Evolutionary conservation across 2,329 filamentous ascomycete genomes (phyloP), one percentile per base, ranked within the genome.

Genomic region (Nectriaceae sp.): DNA sequence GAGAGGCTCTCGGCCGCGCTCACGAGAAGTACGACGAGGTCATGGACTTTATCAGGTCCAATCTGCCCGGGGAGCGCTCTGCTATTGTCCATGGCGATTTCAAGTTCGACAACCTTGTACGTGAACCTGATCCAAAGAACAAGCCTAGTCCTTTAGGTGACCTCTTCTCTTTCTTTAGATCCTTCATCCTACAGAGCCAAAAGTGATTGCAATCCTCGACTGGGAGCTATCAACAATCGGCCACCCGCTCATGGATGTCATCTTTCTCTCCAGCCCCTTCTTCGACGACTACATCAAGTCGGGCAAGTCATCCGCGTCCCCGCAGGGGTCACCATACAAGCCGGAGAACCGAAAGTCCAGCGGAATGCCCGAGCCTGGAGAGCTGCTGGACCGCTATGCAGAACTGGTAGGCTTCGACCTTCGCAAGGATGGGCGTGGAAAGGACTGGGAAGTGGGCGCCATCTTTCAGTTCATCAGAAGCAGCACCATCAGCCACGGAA

Each of bases 81-180:
- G 24, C 42, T 10, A 39, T 52, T 3, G 46, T 53, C 5, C 50
- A 53, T 35, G 50, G 47, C 13, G 50, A 53, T 10, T 53, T 50
- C 21, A 53, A 53, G 13, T 44, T 53, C 36, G 50, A 53, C 22
- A 53, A 53, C 19, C 16, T 53, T 29, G 50, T 52, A n/a, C n/a
- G n/a, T n/a, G n/a, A n/a, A n/a, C n/a, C n/a, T n/a, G n/a, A n/a
- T n/a, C n/a, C n/a, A n/a, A n/a, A n/a, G n/a, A n/a, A n/a, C n/a
- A n/a, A n/a, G n/a, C n/a, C n/a, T n/a, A n/a, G n/a, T n/a, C n/a
- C n/a, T n/a, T n/a, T n/a, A n/a, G n/a, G n/a, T 26, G 29, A 16
- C 16, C 4, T 5, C 4, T 26, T n/a, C 5, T 1, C 3, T 4
- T 3, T 3, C 2, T 10, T 29, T 6, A 50, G 47, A 50, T 50